Evolutionary conservation across 2,329 filamentous ascomycete genomes (phyloP).

Genomic region (Aspergillus quadrilineatus): DNA sequence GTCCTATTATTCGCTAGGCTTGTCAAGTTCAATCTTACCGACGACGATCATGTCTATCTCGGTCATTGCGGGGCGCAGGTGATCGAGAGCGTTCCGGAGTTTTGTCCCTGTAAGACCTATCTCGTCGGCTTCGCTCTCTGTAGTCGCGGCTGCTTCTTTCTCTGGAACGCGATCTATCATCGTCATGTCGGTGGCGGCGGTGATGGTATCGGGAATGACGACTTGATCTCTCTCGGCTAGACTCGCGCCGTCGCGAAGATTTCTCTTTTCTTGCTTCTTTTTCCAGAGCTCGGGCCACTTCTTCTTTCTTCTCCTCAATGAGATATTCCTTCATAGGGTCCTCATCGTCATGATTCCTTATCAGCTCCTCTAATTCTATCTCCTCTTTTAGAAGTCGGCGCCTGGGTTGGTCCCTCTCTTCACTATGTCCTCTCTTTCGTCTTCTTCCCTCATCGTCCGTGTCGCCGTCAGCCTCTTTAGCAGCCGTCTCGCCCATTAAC

Average conservation of each 20-base stretch:
- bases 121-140: conserved; percentile 29
- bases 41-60: conserved; percentile 34
- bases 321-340: conserved; percentile 96
- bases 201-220: conserved; percentile 48
- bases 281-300: conserved; percentile 70
- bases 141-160: conserved; percentile 32
- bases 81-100: conserved; percentile 31
- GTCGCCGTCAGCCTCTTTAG: conserved; percentile 31
- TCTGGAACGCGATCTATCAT: conserved; percentile 32
- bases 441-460: conserved; percentile 38
- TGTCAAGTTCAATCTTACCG: conserved; percentile 23
- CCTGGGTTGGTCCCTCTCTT: conserved; percentile 46
- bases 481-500: conserved; percentile 48
- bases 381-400: conserved; percentile 77
- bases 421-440: conserved; percentile 34
- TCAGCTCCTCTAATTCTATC: conserved; percentile 70
- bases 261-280: conserved; percentile 54
- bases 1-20: neutral
- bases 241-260: conserved; percentile 31
- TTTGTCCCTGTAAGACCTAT: conserved; percentile 29
- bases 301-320: conserved; percentile 86
- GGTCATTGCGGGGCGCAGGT: conserved; percentile 27
- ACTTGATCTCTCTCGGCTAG: conserved; percentile 41
- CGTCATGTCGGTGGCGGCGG: conserved; percentile 41
- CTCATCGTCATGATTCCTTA: conserved; percentile 83